These are phyloP conservation scores for Solanum neorickii DNA, from an alignment of 257 asterid species.

Conservation along the genomic window DNA sequence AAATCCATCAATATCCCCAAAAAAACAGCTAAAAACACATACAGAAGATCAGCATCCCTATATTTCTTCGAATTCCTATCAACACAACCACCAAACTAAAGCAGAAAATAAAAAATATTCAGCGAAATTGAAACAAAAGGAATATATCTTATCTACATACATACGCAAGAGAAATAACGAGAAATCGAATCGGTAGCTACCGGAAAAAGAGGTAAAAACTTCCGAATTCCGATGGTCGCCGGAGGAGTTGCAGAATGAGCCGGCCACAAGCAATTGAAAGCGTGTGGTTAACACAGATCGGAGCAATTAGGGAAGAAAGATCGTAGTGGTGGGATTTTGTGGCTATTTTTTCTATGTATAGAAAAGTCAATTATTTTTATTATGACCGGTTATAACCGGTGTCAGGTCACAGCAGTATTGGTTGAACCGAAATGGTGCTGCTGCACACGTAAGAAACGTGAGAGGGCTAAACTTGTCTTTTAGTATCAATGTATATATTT, in stretches of 20 bases:
- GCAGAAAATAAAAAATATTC: background rate
- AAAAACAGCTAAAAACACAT: background rate
- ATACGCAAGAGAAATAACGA: background rate
- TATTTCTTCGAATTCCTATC: background rate
- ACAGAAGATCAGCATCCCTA: background rate
- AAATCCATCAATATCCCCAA: background rate
- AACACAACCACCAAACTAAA: background rate
- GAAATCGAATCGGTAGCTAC: background rate
- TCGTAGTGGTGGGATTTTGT: background rate
- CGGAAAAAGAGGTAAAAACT: background rate
- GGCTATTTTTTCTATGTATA: background rate
- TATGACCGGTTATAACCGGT: background rate
- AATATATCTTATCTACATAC: background rate
- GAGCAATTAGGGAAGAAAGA: background rate
- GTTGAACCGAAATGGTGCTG: background rate
- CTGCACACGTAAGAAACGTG: background rate
- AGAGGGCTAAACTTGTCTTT: background rate
- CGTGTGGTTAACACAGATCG: conserved; percentile 17
- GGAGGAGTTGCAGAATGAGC: background rate
- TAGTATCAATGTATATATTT: background rate
- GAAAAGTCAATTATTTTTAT: background rate
- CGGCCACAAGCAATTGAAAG: background rate
- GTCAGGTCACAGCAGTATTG: background rate
- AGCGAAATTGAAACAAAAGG: background rate
- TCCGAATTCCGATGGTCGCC: background rate